Base-by-base conservation (phyloP, 2,329 filamentous ascomycete genomes). In the Clarireedia sp. region DNA sequence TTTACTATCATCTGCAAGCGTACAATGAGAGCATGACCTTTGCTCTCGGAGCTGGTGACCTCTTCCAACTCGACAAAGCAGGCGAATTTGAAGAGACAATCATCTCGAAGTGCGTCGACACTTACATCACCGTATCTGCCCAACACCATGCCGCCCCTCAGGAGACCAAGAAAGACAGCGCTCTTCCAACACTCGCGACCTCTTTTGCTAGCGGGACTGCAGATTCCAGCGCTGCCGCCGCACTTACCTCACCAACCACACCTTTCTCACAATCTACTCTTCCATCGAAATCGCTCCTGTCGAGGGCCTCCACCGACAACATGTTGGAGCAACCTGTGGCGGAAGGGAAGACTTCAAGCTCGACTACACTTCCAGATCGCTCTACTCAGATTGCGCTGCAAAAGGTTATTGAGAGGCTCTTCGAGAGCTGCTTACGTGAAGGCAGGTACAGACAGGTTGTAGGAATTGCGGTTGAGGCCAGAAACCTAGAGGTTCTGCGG, bases 11-110 rank as follows among this genome's bases (percentile, higher is more conserved):
- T 70, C 84, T 99, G 52, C 90, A 96, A 74, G 94, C 94, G 71
- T 99, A 99, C 77, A 94, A 96, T 70, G 94, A 99, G 76, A 96
- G 92, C 73, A 97, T 99, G 92, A 88, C 89, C 51, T 97, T 99
- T 73, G 94, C 94, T 61, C 82, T 99, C 46, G 91, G 90, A 57
- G 91, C 94, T 23, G 94, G 94, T 58, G 89, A 96, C 70, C 84
- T 96, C 49, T 96, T 99, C 78, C 89, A 95, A 75, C 82, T 97
- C 62, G 89, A 96, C 67, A 81, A 86, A 54, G 86, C 89, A 51
- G 88, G 90, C 72, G 94, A 99, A 76, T 99, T 96, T 68, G 94
- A 99, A 73, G 91, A 99, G 76, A 99, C 94, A 56, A 97, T 99
- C 74, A 91, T 97, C 71, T 92, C 92, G 58, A 96, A 95, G 80